Evolutionary conservation across 441 rosid species (phyloP), one percentile per base, ranked within the genome.

Genomic region (Macaranga tanarius): DNA sequence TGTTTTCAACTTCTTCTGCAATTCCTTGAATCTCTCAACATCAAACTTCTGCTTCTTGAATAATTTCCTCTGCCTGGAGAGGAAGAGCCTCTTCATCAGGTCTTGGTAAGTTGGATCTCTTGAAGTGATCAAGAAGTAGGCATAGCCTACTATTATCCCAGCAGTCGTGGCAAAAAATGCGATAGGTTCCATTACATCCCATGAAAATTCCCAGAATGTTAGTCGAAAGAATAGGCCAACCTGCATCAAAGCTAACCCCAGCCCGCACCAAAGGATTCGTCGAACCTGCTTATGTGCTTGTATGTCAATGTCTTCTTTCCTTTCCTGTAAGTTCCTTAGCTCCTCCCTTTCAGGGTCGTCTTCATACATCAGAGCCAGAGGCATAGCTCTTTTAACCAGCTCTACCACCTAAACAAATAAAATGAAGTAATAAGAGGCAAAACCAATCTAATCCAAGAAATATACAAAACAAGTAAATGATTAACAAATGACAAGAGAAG

Each of bases 181-280:
- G 13, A 95, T 86, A 2, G 98, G 98, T 77, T 95, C 99, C 99
- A 92, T 95, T 20, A 95, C 95, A 81, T 95, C 99, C 99, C 99
- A 95, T 4, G 98, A 91, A 77, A 95, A 89, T 80, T 91, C 99
- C 98, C 98, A 95, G 80, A 92, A 93, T 0, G 98, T 95, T 59
- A 95, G 82, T 45, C 99, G 81, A 74, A 95, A 84, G 75, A 92
- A 91, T 16, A 90, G 83, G 2, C 84, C 82, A 4, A 90, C 80
- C 64, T 89, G 98, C 25, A 82, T 48, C 26, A 90, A 65, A 1
- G 89, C 72, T n/a, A 86, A 51, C 10, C 91, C 98, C 12, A 95
- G 88, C 67, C 98, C 98, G 7, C 68, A 15, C 91, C 92, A 93
- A 8, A 95, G 96, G 66, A 90, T 82, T 74, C 90, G 84, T 2